These are phyloP conservation scores for Discostella pseudostelligera DNA, from an alignment of 108 stramenopile genomes.

Conservation along the genomic window DNA sequence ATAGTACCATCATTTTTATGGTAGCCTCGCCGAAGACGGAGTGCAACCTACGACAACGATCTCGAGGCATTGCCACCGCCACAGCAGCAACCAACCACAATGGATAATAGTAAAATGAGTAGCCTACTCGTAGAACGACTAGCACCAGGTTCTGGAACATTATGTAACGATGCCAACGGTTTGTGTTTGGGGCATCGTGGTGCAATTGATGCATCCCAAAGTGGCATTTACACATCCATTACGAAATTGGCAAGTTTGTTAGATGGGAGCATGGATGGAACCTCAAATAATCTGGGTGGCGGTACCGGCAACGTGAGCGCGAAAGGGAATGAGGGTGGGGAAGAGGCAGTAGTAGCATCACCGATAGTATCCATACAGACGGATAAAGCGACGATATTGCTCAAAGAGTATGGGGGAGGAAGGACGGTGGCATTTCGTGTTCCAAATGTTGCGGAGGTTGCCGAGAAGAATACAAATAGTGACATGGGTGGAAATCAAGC, in stretches of 20 bases:
- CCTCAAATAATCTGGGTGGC: neutral
- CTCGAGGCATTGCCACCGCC: neutral
- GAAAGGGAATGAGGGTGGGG: neutral
- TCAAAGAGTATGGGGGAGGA: constrained; percentile 68
- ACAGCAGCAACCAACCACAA: neutral
- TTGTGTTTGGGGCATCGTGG: constrained; percentile 59
- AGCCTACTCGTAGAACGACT: constrained; percentile 27
- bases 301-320: constrained; percentile 1
- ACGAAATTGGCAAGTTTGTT: constrained; percentile 59
- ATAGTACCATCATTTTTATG: too few relatives aligned
- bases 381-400: constrained; percentile 47
- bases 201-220: constrained; percentile 38
- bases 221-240: constrained; percentile 62
- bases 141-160: constrained; percentile 36
- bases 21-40: too few relatives aligned
- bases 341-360: constrained; percentile 15
- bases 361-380: constrained; percentile 71
- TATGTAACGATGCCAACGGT: constrained; percentile 67
- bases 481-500: neutral
- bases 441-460: constrained; percentile 21
- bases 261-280: constrained; percentile 21
- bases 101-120: constrained; percentile 11
- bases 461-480: neutral
- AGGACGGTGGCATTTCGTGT: constrained; percentile 60
- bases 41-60: too few relatives aligned